These are phyloP conservation scores for Cyberlindnera xylosilytica DNA, from an alignment of 805 yeast species.

Conservation along the genomic window DNA sequence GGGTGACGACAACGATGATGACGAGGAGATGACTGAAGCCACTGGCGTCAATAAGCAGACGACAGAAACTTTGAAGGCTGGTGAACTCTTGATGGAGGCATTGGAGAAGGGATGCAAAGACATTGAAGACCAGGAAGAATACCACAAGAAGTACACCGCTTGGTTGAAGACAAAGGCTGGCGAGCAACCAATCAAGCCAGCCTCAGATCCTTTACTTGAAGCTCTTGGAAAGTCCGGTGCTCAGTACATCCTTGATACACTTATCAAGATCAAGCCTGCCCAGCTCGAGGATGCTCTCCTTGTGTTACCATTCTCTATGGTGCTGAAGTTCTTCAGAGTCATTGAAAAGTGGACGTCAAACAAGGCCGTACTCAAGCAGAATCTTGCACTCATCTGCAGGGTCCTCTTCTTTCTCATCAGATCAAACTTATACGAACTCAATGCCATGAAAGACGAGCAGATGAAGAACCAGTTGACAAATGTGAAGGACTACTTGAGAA, in stretches of 20 bases:
- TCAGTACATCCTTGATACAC: conserved; percentile 70
- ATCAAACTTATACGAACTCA: conserved; percentile 75
- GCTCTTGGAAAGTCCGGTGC: conserved; percentile 74
- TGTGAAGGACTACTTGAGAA: conserved; percentile 62
- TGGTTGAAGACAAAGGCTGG: conserved; percentile 44
- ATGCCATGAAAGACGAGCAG: conserved; percentile 59
- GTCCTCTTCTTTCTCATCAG: conserved; percentile 72
- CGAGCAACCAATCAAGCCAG: conserved; percentile 55
- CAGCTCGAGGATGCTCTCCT: conserved; percentile 91
- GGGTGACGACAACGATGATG: conserved; percentile 38
- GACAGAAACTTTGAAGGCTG: conserved; percentile 87
- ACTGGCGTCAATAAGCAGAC: conserved; percentile 77
- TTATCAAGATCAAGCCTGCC: conserved; percentile 70
- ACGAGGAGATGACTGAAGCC: conserved; percentile 48
- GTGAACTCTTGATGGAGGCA: conserved; percentile 91
- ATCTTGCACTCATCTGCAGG: conserved; percentile 65
- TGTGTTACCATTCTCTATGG: conserved; percentile 86
- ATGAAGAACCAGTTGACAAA: conserved; percentile 62
- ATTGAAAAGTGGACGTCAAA: conserved; percentile 70
- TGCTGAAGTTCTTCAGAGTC: conserved; percentile 65
- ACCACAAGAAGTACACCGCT: conserved; percentile 38
- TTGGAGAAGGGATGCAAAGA: conserved; percentile 79
- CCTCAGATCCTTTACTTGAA: conserved; percentile 65
- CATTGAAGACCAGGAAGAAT: conserved; percentile 51
- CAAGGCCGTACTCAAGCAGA: conserved; percentile 42